Evolutionary conservation across 2,329 filamentous ascomycete genomes (phyloP), one percentile per base, ranked within the genome.

Genomic region (Thyridium curvatum): DNA sequence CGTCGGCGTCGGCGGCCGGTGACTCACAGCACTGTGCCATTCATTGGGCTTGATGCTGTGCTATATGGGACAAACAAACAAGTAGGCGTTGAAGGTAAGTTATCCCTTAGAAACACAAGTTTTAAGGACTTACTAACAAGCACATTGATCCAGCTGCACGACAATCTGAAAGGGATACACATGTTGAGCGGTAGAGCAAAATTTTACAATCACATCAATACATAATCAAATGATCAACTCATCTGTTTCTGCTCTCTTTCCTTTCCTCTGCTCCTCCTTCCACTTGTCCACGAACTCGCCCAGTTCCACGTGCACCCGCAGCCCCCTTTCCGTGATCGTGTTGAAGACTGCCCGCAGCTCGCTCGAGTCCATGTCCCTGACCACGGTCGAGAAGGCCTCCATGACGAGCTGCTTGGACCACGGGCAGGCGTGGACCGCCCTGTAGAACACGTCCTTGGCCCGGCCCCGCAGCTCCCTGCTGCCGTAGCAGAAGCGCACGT

Each of bases 361-460:
- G 2, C 58, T 56, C 15, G 63, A 62, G 37, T 67, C 62, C 63
- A 77, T 62, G 0, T 64, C 64, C 8, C 56, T 50, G 12, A 56
- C 56, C 21, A 73, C 46, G n/a, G 61, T 65, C 9, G 34, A 35
- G 49, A 78, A 77, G 1, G 65, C 72, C 51, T 74, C 66, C 62
- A 79, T 65, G 43, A 71, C 62, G 28, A 73, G 46, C 21, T 59
- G 60, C 53, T 72, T 75, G 5, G 63, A 65, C 61, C 69, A 69
- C 0, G 71, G 70, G 41, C 71, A 74, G 14, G 68, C 60, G 9
- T 56, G 56, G 21, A 75, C 37, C 0, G 68, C 71, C 9, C 66
- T 51, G 45, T 70, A 73, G 41, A 71, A 71, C 3, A 72, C 59
- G 4, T 69, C 67, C 47, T 66, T 72, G 3, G 65, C 64, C 46